phyloP scores from a whole-genome alignment of 371 early-diverging fungal genomes.

The Batkoa obscura region DNA sequence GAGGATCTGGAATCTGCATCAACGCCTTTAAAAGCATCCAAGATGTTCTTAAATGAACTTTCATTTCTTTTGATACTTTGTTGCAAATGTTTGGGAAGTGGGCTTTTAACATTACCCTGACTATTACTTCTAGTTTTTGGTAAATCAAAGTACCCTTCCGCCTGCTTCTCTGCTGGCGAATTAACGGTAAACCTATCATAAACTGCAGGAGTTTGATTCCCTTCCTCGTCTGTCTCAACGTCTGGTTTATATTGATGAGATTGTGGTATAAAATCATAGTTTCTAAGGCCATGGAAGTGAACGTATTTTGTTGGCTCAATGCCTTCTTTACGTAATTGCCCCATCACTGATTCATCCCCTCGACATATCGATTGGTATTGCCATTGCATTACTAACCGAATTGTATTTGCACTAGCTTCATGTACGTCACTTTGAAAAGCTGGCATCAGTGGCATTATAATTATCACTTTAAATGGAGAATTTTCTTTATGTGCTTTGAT shows the following conservation, averaged over 20 bases:
- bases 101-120: not conserved
- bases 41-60: no score
- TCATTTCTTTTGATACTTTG: no score
- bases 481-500: conserved; percentile 44
- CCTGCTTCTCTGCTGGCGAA: not conserved
- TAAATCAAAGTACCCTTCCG: not conserved
- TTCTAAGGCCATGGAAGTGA: conserved; percentile 46
- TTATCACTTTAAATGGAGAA: conserved; percentile 14
- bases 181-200: not conserved
- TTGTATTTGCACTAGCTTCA: conserved; percentile 46
- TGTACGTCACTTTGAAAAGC: conserved; percentile 73
- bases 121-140: not conserved
- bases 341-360: conserved; percentile 37
- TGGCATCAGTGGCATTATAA: conserved; percentile 34
- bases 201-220: conserved; percentile 6
- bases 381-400: conserved; percentile 43
- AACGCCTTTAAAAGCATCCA: no score
- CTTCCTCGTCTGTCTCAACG: conserved; percentile 6
- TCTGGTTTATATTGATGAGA: conserved; percentile 10
- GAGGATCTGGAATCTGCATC: no score
- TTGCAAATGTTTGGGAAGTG: not conserved
- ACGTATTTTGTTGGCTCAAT: conserved; percentile 44
- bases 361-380: conserved; percentile 57
- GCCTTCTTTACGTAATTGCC: conserved; percentile 25
- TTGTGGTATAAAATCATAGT: conserved; percentile 29